Base-by-base conservation (phyloP, 1,139 yeast genomes). In the Komagataea norvegica region DNA sequence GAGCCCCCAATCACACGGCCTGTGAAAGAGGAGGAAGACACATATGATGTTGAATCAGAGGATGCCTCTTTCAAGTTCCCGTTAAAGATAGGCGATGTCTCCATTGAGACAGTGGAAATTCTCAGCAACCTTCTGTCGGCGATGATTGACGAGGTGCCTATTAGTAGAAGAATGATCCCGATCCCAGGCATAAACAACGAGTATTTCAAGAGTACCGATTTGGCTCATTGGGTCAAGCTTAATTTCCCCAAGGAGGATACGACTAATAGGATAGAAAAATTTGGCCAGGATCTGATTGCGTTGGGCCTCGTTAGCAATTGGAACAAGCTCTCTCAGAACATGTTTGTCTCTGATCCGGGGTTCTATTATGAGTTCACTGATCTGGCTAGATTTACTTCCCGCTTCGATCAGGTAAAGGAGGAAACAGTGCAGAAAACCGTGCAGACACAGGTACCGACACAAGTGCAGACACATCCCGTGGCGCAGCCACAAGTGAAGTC, bases 121-220 rank as follows among this genome's bases (percentile, higher is more conserved):
- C 41, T 61, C 9, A 37, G 48, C 10, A 31, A 35, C 3, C 37
- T 54, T 13, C 27, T 59, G 10, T n/a, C 26, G 4, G 29, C 37
- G 6, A 36, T 60, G 33, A 44, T 47, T 14, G 36, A 38, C 3
- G 48, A 45, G 7, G 41, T 56, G 7, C 52, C 52, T 3, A 14
- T 42, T 8, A 49, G 49, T 22, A 53, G 48, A 32, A 47, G 56
- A 34, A 18, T 54, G 34, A 48, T 53, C 13, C 52, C 60, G 8
- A 34, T 54, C 5, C 55, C 59, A 2, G 54, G 55, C 16, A 44
- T 54, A 13, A 47, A 52, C 20, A 54, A 54, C 39, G 51, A 49
- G 13, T 49, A 48, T 32, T 48, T 48, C 31, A 33, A 44, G 3
- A 43, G 52, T 21, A 49, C 47, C 25, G 41, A 34, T 28, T 43